phyloP scores from a whole-genome alignment of 306 rosid species.

The Prunus padus region DNA sequence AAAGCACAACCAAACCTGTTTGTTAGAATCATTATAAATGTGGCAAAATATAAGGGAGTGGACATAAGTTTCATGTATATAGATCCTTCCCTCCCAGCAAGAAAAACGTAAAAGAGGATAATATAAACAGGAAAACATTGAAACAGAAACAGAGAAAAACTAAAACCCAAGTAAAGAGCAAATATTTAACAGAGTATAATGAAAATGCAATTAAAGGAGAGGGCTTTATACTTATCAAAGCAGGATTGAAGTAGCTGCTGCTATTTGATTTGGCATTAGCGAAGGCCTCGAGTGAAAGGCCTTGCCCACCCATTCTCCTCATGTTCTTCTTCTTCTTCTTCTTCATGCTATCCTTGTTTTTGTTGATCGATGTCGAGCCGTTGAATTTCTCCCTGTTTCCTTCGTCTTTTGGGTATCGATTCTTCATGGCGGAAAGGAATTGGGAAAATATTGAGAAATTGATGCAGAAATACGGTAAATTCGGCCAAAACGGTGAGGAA shows the following conservation, averaged over 20 bases:
- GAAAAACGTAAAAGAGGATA: neutral
- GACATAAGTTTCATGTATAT: too few species aligned
- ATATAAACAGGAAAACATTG: neutral
- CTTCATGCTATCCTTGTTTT: constrained; percentile 21
- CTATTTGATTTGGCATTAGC: constrained; percentile 57
- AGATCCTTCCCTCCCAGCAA: neutral
- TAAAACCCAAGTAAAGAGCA: neutral
- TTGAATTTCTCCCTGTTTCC: constrained; percentile 19
- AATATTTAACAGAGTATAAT: neutral
- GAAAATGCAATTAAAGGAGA: neutral
- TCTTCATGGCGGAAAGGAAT: constrained; percentile 40
- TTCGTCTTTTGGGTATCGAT: constrained; percentile 22
- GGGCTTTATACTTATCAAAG: constrained; percentile 60
- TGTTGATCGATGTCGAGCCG: constrained; percentile 19
- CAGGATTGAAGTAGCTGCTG: constrained; percentile 61
- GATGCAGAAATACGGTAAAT: neutral
- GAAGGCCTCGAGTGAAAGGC: constrained; percentile 61
- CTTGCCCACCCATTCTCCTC: constrained; percentile 57
- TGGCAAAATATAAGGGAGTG: neutral
- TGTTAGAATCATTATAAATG: neutral
- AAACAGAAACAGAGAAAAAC: neutral
- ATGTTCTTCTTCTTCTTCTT: constrained; percentile 46
- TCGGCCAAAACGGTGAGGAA: constrained; percentile 11
- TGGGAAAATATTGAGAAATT: neutral
- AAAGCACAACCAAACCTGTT: constrained; percentile 12